Percentiles rank a stretch among this genome's conserved stretches.
Conservation (phyloP, 2,329 filamentous ascomycete species). For the Phyllosticta citriasiana region DNA sequence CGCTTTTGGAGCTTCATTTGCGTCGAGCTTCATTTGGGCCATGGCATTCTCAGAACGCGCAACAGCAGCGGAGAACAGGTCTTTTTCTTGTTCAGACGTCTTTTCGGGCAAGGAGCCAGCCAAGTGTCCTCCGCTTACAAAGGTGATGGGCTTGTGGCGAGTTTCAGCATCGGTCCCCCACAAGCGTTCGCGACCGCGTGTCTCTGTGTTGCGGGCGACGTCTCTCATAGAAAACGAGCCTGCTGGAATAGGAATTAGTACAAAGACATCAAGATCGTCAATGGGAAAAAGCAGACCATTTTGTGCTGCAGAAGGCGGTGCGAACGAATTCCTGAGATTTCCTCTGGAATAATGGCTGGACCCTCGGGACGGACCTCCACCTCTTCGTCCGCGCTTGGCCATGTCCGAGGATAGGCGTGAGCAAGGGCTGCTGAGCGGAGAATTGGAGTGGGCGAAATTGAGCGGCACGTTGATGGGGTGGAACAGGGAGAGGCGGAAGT, state of each 20-base stretch:
- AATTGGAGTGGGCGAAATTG: neutral
- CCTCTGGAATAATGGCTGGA: neutral
- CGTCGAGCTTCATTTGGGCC: conserved; percentile 18
- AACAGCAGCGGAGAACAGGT: conserved; percentile 9
- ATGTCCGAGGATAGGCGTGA: neutral
- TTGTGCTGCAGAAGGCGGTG: neutral
- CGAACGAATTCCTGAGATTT: neutral
- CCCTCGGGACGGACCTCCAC: conserved; percentile 1
- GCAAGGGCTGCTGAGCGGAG: neutral
- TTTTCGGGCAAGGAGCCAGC: conserved; percentile 16
- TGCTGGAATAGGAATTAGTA: neutral
- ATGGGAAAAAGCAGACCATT: neutral
- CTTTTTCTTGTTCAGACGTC: conserved; percentile 12
- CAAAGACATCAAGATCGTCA: neutral
- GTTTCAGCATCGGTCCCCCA: conserved; percentile 42
- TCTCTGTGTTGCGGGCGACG: conserved; percentile 49
- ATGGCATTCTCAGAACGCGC: conserved; percentile 16
- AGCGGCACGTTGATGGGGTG: neutral
- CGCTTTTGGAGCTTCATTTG: neutral
- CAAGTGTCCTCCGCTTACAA: conserved; percentile 49
- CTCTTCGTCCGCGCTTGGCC: conserved; percentile 3
- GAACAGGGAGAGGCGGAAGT: neutral
- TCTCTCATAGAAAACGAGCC: conserved; percentile 41
- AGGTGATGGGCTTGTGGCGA: conserved; percentile 46
- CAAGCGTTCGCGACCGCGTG: conserved; percentile 34